phyloP scores from a whole-genome alignment of 202 grass and related monocot species.

The Schoenoplectus triqueter region DNA sequence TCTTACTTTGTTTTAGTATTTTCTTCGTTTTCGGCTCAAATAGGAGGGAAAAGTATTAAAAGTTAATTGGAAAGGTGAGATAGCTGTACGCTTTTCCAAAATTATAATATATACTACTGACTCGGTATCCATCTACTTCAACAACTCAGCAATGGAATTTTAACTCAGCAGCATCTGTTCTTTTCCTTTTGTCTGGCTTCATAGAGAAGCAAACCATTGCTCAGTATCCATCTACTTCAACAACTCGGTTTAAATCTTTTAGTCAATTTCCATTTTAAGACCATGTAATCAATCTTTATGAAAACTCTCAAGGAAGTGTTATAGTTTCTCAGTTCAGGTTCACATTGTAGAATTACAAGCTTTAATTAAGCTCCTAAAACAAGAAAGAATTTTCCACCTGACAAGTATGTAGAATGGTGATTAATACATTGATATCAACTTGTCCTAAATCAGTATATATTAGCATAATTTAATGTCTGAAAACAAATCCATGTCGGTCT shows the following conservation, averaged over 20 bases:
- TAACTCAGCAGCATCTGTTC: constrained; percentile 19
- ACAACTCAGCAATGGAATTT: neutral
- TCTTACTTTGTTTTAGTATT: neutral
- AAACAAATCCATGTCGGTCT: neutral
- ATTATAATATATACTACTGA: constrained; percentile 15
- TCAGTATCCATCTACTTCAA: neutral
- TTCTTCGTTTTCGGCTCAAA: neutral
- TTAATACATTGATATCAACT: constrained; percentile 7
- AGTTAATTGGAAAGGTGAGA: neutral
- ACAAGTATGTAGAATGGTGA: neutral
- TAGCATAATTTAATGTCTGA: neutral
- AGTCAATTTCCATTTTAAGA: constrained; percentile 6
- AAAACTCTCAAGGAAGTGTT: neutral
- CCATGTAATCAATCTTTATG: neutral
- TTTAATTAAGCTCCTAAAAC: no score
- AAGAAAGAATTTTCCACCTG: neutral
- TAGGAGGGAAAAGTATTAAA: neutral
- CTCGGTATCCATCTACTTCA: neutral
- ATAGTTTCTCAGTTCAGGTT: neutral
- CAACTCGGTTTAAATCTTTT: neutral
- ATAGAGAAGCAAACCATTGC: neutral
- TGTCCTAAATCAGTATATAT: neutral
- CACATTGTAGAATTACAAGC: neutral
- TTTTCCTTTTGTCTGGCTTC: neutral
- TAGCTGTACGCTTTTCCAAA: neutral